Percentiles rank a stretch among this genome's conserved stretches.
Evolutionary conservation across 768 basidiomycete genomes (phyloP).

Genomic region (Pulveroboletus frians): DNA sequence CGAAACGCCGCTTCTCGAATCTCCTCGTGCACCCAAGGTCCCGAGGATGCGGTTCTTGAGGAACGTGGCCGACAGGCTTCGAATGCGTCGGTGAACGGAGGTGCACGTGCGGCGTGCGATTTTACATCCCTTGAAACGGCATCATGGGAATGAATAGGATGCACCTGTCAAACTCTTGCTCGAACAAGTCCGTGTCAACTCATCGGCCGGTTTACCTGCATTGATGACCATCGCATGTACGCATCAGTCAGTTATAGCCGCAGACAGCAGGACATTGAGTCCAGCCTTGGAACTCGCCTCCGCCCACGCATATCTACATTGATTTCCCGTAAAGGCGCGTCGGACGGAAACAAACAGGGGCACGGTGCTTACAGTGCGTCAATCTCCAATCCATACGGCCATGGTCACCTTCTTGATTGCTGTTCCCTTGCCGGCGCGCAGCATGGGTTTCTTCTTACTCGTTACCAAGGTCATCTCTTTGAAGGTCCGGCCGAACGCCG

Average conservation of each 20-base stretch:
- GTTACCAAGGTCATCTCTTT: conserved; percentile 50
- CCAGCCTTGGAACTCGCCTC: conserved; percentile 22
- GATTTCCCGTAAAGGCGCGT: not conserved
- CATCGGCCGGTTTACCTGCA: not conserved
- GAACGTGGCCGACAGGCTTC: conserved; percentile 35
- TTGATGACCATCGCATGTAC: conserved; percentile 19
- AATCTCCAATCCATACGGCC: conserved; percentile 42
- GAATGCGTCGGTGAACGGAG: not conserved
- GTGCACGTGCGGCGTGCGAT: not conserved
- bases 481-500: conserved; percentile 41
- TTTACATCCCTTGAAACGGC: not conserved
- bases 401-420: conserved; percentile 39
- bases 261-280: conserved; percentile 23
- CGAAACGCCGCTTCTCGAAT: conserved; percentile 12
- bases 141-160: not conserved
- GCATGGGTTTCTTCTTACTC: conserved; percentile 37
- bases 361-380: conserved; percentile 34
- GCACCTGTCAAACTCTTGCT: conserved; percentile 36
- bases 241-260: conserved; percentile 27
- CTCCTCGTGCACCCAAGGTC: conserved; percentile 18
- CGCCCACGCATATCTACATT: conserved; percentile 27
- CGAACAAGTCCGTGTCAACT: conserved; percentile 22
- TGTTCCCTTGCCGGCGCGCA: conserved; percentile 45
- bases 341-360: not conserved
- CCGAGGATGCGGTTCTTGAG: conserved; percentile 35